Base-by-base conservation (phyloP, 495 filamentous ascomycete species). In the Neurospora pannonica region DNA sequence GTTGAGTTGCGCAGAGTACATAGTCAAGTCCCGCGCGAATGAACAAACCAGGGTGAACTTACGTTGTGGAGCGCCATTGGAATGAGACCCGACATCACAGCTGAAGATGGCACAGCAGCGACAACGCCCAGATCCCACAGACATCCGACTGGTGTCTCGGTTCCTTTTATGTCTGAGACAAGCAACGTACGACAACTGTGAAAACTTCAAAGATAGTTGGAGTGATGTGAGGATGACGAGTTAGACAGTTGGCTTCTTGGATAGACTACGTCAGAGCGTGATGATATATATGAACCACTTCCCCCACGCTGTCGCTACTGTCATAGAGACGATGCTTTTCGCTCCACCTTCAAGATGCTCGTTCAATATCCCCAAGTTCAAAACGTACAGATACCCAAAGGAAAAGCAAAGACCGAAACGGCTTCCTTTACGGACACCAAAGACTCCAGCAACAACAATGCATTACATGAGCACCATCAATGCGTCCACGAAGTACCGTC, bases 191-290 rank as follows among this genome's bases (percentile, higher is more conserved):
- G 9, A 24, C n/a, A 48, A 43, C 3, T 0, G 42, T 0, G 15
- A 19, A 8, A 3, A 43, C 6, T 0, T 43, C 17, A 19, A n/a
- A 8, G 2, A 19, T 2, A n/a, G 19, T 0, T 19, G 17, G 3
- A 43, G 17, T 43, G 0, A 43, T 3, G 42, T 19, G 17, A 43
- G 0, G 3, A 43, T 43, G 42, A 1, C 17, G 8, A 46, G 8
- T 10, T 0, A 10, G 0, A 2, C 1, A 46, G 42, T 46, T n/a
- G 19, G 42, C 19, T 21, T 46, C 19, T 1, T 46, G 19, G 40
- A 42, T 17, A 42, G 43, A 9, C 43, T 48, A 21, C 21, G 43
- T 48, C 1, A 9, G 1, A 11, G 19, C 21, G 10, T 11, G 1
- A 21, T 21, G 1, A 48, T 21, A 54, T 54, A 54, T 5, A 54